Conservation (phyloP, 2,329 filamentous ascomycete genomes). For the Stagonosporopsis cucurbitacearum region DNA sequence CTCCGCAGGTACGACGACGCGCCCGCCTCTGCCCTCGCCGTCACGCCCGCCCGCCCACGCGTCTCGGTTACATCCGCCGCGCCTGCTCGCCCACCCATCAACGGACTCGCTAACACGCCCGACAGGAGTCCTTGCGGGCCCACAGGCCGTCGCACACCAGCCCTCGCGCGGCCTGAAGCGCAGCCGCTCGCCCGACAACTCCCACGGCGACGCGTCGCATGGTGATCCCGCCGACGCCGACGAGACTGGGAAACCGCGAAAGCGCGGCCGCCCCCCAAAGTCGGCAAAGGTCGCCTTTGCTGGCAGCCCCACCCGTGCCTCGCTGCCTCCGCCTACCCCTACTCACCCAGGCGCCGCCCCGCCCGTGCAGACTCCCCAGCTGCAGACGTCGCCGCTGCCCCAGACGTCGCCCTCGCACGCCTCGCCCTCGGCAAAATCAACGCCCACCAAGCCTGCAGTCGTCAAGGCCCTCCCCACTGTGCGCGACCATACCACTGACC, state of each 20-base stretch:
- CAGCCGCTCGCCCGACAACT: slow-evolving; percentile 51
- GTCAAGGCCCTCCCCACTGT: slow-evolving; percentile 96
- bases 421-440: slow-evolving; percentile 73
- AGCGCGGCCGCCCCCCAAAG: slow-evolving; percentile 67
- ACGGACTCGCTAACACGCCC: slow-evolving; percentile 33
- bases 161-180: slow-evolving; percentile 49
- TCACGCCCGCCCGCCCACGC: slow-evolving; percentile 15
- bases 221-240: slow-evolving; percentile 36
- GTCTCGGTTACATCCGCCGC: slow-evolving; percentile 44
- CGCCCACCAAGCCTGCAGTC: slow-evolving; percentile 77
- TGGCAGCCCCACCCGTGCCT: slow-evolving; percentile 63
- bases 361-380: slow-evolving; percentile 61
- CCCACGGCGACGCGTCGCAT: slow-evolving; percentile 40
- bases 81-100: slow-evolving; percentile 18
- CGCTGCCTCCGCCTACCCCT: slow-evolving; percentile 55
- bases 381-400: slow-evolving; percentile 57
- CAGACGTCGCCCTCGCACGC: slow-evolving; percentile 63
- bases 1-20: slow-evolving; percentile 42
- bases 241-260: slow-evolving; percentile 46
- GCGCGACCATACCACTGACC: slow-evolving; percentile 95
- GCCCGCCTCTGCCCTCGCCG: background rate
- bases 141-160: slow-evolving; percentile 43
- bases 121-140: slow-evolving; percentile 39
- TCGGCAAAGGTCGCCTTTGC: slow-evolving; percentile 56
- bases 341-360: slow-evolving; percentile 59